A percentile compares a stretch with the other conserved stretches of the same genome.
Evolutionary conservation across 2,329 filamentous ascomycete genomes (phyloP).

Genomic region (Cucurbitaria berberidis): DNA sequence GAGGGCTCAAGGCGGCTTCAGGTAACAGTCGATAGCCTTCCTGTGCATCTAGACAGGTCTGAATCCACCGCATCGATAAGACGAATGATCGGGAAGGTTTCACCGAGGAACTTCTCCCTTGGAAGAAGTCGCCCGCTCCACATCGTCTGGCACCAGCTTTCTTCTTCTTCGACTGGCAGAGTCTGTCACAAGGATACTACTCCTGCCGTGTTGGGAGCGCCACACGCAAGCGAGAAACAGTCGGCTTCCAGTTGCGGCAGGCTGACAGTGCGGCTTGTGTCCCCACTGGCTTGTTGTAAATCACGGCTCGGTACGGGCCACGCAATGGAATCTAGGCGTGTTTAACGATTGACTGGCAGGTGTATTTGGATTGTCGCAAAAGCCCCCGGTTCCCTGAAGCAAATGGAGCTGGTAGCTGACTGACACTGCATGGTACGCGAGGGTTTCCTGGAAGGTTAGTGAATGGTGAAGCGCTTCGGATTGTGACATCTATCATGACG

Average conservation of each 20-base stretch:
- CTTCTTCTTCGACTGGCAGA: constrained; percentile 1
- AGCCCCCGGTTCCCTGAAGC: not conserved
- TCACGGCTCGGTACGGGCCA: constrained; percentile 10
- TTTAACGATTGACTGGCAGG: constrained; percentile 7
- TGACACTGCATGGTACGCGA: not conserved
- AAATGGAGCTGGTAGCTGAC: too few species aligned
- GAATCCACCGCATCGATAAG: not conserved
- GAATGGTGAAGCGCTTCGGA: not conserved
- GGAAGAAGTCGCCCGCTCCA: constrained; percentile 6
- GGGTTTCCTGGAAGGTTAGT: not conserved
- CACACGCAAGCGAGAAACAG: constrained; percentile 8
- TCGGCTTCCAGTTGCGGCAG: not conserved
- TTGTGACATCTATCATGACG: constrained; percentile 3
- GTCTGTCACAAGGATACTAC: not conserved
- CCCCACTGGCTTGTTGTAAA: constrained; percentile 5
- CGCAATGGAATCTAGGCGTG: constrained; percentile 1
- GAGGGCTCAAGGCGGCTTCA: not conserved
- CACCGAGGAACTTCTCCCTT: not conserved
- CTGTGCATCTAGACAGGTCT: not conserved
- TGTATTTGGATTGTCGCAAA: not conserved
- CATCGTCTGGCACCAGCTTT: not conserved
- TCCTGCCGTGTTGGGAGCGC: constrained; percentile 14
- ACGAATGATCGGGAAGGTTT: not conserved
- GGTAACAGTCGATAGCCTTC: not conserved
- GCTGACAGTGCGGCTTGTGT: constrained; percentile 1